Base-by-base conservation (phyloP, 2,329 filamentous ascomycete species). In the Claviceps sp. region DNA sequence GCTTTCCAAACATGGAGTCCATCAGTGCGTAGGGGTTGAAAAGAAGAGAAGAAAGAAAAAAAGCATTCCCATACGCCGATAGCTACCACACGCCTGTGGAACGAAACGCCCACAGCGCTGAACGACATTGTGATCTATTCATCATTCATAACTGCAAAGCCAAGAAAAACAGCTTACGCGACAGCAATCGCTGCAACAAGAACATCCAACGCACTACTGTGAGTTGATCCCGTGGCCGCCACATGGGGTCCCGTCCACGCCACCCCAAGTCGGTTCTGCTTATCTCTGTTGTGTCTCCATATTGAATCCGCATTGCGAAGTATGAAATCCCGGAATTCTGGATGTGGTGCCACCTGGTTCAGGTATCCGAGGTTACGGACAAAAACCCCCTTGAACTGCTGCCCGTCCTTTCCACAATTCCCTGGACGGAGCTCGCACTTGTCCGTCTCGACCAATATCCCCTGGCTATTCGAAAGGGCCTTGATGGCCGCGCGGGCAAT, bases 331-430 rank as follows among this genome's bases (percentile, higher is more conserved):
- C 65, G 68, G 60, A 81, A 83, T 10, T 63, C 62, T 3, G 70
- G 62, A 40, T 75, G 67, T 0, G 77, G 76, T 1, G 72, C 73
- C 2, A 65, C 75, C 1, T 66, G 60, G 22, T 84, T 70, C 38
- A 89, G 65, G 51, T 77, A 74, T 38, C 73, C 71, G 19, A 89
- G 67, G 60, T 85, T 85, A 19, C 82, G 74, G 16, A 78, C 72
- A 56, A 87, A 86, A 39, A 87, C 71, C 3, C 85, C 85, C 65
- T 89, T 88, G 73, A 88, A 89, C 60, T 85, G 80, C 38, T 77
- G 72, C 1, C 72, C 75, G 54, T 82, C 76, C 17, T 60, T 63
- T 11, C 68, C 70, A 51, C 72, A 77, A 56, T 68, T 57, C 42
- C 63, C 63, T 8, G 56, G 49, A 14, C 57, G 53, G 17, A 62